Evolutionary conservation across 441 rosid genomes (phyloP), one percentile per base, ranked within the genome.

Genomic region (Theobroma grandiflorum): DNA sequence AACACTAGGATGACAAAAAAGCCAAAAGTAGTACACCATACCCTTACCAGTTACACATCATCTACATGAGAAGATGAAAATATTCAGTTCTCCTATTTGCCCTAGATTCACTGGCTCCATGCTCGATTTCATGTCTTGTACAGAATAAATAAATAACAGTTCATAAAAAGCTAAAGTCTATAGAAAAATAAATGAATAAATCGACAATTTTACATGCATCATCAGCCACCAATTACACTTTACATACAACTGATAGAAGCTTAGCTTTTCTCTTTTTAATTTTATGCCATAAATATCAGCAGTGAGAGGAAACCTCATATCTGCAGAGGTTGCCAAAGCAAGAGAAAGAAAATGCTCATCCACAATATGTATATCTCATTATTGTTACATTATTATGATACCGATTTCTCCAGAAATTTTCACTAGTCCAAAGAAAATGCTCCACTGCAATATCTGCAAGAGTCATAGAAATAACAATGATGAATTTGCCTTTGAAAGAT

Each of bases 401-500:
- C 0, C 18, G 12, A 15, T 55, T 55, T 35, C 10, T 3, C 35
- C 40, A 8, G 11, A 33, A 63, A 47, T 72, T 38, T 68, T 31
- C 69, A 67, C 80, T 84, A 92, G 82, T 86, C 92, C 84, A 89
- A 86, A 59, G 91, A 87, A 86, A 91, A 91, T 52, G 85, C 81
- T 76, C 92, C 95, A 42, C 82, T 82, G 80, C 94, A 92, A 62
- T 92, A 90, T 86, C 95, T 92, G 88, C 76, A 75, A 45, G 22
- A 61, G 76, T 20, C 11, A 76, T n/a, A 38, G 12, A 37, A 75
- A 65, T 40, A 58, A 52, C 22, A 12, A 4, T 37, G 2, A 42
- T 35, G 2, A 38, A 37, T 20, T 52, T 26, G 37, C 43, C 71
- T n/a, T 52, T 65, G 16, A 10, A n/a, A 50, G 40, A 75, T 61